These are phyloP conservation scores for Aschersonia sp. DNA, from an alignment of 2,329 filamentous ascomycete species.

Conservation along the genomic window DNA sequence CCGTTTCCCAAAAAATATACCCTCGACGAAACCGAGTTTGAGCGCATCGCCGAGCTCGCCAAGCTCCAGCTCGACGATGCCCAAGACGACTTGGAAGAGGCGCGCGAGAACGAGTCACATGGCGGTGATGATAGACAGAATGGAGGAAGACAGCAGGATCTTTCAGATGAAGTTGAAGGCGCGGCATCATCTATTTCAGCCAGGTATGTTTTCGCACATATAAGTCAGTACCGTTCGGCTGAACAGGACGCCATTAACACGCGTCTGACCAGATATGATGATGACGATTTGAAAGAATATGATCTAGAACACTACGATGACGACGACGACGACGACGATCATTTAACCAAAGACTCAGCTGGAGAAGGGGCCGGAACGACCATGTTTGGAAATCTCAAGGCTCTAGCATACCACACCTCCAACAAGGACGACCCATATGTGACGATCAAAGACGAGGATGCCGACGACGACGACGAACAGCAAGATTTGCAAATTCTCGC, in stretches of 20 bases:
- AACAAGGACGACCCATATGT: constrained; percentile 96
- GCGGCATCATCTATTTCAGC: too few species aligned
- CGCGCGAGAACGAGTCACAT: constrained; percentile 17
- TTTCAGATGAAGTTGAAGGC: constrained; percentile 1
- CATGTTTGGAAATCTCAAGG: constrained; percentile 94
- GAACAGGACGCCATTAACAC: constrained; percentile 5
- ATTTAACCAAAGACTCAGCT: constrained; percentile 17
- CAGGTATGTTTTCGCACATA: too few species aligned
- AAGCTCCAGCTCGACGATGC: constrained; percentile 82
- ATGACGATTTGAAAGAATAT: constrained; percentile 91
- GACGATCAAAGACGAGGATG: constrained; percentile 56
- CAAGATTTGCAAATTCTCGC: constrained; percentile 88
- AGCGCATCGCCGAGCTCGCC: constrained; percentile 60
- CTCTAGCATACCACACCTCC: constrained; percentile 82
- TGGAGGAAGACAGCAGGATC: constrained; percentile 9
- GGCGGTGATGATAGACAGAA: constrained; percentile 15
- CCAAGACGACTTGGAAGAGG: constrained; percentile 68
- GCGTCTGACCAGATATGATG: constrained; percentile 36
- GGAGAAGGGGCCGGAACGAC: constrained; percentile 53
- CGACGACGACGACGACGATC: constrained; percentile 46
- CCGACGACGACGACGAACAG: constrained; percentile 67
- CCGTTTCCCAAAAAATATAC: constrained; percentile 63
- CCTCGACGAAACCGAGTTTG: constrained; percentile 62
- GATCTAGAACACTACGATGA: constrained; percentile 94
- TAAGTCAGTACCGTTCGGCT: neutral